Evolutionary conservation across 352 stramenopile genomes (phyloP), one percentile per base, ranked within the genome.

Genomic region (Pythium rishiriense): DNA sequence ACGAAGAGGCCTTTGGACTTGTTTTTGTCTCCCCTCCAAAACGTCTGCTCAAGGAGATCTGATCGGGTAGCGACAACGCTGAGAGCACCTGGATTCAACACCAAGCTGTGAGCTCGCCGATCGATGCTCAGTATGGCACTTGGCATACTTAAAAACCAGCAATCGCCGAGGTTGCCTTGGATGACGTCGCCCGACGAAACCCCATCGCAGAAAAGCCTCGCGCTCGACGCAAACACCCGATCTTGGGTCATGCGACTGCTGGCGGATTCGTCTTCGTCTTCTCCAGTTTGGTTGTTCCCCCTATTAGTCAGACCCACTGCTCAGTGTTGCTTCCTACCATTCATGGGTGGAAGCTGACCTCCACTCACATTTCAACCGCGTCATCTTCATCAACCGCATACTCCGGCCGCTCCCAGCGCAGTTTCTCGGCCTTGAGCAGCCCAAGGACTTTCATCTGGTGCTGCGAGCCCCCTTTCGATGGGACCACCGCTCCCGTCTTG

Each of bases 91-190:
- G 51, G 6, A 24, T 15, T 12, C 28, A 39, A 48, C 10, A 46
- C 29, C 21, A 19, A 52, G 26, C 8, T 49, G 17, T 19, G 7
- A 41, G 10, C 45, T 31, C 15, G 17, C 48, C 11, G n/a, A n/a
- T n/a, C 7, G 28, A 6, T 25, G 1, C 28, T 48, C 51, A 25
- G 17, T 14, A 22, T 19, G 22, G 15, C 24, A 10, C 4, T 49
- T 25, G 10, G 75, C 78, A 39, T 74, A 93, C 86, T 93, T 39
- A 97, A 42, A 68, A 98, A 97, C 92, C 93, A 98, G 64, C 92
- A 98, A 57, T 98, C 90, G 3, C 90, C 92, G 4, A 98, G 70
- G 41, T 89, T 88, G 15, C 92, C 92, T 63, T 98, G 90, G 22
- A 95, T 90, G 7, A 96, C 90, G 56, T 97, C 90, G 26, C 83